Evolutionary conservation across 2,329 filamentous ascomycete species (phyloP).

Genomic region (Clonostachys solani): DNA sequence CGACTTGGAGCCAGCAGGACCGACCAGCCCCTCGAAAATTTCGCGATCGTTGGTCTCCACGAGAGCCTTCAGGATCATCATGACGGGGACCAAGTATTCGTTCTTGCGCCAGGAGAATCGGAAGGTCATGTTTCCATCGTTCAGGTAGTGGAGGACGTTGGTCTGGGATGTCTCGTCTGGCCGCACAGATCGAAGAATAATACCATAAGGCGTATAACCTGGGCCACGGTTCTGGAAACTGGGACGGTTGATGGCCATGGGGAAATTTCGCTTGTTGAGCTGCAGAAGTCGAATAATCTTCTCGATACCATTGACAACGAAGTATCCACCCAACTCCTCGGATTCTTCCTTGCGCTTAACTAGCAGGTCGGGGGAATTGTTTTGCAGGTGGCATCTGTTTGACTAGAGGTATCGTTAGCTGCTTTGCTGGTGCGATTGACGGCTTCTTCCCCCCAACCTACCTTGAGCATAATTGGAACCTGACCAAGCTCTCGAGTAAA

Average conservation of each 20-base stretch:
- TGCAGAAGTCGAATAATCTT: conserved; percentile 93
- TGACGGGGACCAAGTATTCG: conserved; percentile 90
- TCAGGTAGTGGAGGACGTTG: conserved; percentile 93
- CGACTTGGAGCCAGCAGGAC: conserved; percentile 69
- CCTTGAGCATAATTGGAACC: conserved; percentile 90
- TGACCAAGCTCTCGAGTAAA: conserved; percentile 81
- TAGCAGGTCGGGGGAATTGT: conserved; percentile 75
- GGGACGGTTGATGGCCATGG: conserved; percentile 86
- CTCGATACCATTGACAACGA: conserved; percentile 95
- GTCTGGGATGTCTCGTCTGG: conserved; percentile 98
- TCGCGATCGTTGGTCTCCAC: conserved; percentile 95
- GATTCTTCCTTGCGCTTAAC: conserved; percentile 90
- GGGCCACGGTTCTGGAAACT: conserved; percentile 86
- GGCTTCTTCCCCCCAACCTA: conserved; percentile 30
- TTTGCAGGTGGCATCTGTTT: conserved; percentile 85
- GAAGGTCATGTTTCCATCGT: conserved; percentile 93
- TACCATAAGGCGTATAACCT: conserved; percentile 84
- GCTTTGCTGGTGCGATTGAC: neutral
- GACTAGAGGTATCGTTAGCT: conserved; percentile 47
- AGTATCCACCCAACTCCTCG: conserved; percentile 94
- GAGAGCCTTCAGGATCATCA: conserved; percentile 96
- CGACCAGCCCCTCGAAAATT: conserved; percentile 91
- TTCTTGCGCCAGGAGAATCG: conserved; percentile 97
- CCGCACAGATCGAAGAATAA: conserved; percentile 86
- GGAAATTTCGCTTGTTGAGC: conserved; percentile 87